Base-by-base conservation (phyloP, 768 basidiomycete species). In the Boletellus emodensis region DNA sequence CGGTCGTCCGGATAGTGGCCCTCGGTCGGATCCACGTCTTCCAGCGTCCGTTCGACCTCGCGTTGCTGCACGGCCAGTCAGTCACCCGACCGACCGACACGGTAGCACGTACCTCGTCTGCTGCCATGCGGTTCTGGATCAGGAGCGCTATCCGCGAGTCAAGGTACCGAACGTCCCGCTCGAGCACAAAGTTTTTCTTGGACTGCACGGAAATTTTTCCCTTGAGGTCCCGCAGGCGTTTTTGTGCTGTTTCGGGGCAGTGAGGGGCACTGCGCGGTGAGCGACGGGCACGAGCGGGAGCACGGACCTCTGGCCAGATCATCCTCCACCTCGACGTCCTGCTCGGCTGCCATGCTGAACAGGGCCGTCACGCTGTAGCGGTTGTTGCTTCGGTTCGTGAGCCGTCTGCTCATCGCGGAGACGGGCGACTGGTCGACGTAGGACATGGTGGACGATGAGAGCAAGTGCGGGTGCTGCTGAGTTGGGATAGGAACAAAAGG, bases 121-220 rank as follows among this genome's bases (percentile, higher is more conserved):
- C 80, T 42, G 90, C 94, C 91, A 98, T 96, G 57, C 94, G 83
- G 67, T 99, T 98, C 73, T 97, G 94, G 62, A 99, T 99, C 60
- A 99, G 81, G 36, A 99, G 77, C 10, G 95, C 96, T 63, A 99
- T 99, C 48, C 96, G 82, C 34, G 90, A 91, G 75, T 99, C 96
- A 38, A 99, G 84, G 69, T 98, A 99, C 44, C 96, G 87, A 32
- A 99, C 96, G 69, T 99, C 96, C 40, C 96, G 87, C 69, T 99
- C 96, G 11, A 99, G 81, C 36, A 99, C 96, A 61, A 99, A 99
- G 74, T 99, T 99, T 83, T 97, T 98, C 80, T 99, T 99, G 48
- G 92, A 94, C 72, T 98, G 96, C 0, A 93, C 89, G 13, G 96
- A 98, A 53, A 99, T 99, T 65, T 94, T 90, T 24, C 87, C 82